Conservation (phyloP, 2,329 filamentous ascomycete species). For the Aureobasidium sp. region DNA sequence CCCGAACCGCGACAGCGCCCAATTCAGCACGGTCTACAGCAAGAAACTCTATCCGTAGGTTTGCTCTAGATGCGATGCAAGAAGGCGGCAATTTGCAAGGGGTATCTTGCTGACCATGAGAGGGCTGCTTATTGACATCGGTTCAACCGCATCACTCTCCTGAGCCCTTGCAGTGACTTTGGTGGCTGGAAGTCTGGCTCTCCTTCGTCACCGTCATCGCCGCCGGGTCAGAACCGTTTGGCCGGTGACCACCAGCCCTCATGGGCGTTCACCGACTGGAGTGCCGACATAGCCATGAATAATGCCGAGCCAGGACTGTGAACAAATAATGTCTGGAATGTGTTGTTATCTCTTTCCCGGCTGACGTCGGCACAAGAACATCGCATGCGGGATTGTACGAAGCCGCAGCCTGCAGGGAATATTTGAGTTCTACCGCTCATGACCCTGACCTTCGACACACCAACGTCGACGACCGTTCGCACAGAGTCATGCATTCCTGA, state of each 20-base stretch:
- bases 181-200: not conserved
- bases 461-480: not conserved
- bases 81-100: not conserved
- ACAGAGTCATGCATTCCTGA: not conserved
- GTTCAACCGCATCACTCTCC: not conserved
- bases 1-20: conserved; percentile 5
- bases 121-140: not conserved
- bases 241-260: not conserved
- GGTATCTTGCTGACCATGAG: not conserved
- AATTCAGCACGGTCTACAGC: not conserved
- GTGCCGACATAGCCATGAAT: not conserved
- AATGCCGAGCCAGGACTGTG: not conserved
- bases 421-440: not conserved
- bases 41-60: not conserved
- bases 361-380: not conserved
- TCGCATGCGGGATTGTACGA: not conserved
- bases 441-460: not conserved
- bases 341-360: not conserved
- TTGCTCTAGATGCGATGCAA: not conserved
- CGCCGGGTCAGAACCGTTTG: not conserved
- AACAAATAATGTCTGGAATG: not conserved
- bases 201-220: not conserved
- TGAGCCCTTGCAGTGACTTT: not conserved
- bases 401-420: not conserved
- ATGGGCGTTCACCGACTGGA: not conserved